A percentile compares a stretch with the other conserved stretches of the same genome.
Conservation (phyloP, 1,139 yeast genomes). For the Debaryomyces psychrophilus region DNA sequence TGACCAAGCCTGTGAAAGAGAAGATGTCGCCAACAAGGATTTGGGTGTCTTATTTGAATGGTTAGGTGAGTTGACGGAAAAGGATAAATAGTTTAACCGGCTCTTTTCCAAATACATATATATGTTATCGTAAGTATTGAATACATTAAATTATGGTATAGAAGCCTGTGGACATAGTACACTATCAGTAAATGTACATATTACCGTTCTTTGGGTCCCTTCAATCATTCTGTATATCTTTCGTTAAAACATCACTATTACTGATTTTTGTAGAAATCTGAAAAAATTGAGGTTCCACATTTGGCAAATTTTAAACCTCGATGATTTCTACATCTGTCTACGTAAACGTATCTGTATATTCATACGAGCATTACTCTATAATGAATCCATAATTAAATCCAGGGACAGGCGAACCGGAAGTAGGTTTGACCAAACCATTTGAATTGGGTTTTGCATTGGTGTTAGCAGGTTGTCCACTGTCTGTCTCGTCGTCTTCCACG, state of each 20-base stretch:
- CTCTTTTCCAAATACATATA: not conserved
- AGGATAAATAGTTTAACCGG: constrained; percentile 1
- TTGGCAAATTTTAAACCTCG: not conserved
- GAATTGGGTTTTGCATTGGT: constrained; percentile 5
- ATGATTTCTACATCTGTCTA: not conserved
- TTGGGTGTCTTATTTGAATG: constrained; percentile 52
- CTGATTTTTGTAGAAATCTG: not conserved
- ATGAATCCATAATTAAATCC: constrained; percentile 26
- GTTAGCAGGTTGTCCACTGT: constrained; percentile 5
- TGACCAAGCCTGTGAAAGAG: constrained; percentile 48
- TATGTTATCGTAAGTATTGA: not conserved
- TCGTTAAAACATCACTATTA: not conserved
- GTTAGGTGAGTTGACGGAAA: constrained; percentile 30
- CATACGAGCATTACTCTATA: constrained; percentile 16
- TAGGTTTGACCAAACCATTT: constrained; percentile 5
- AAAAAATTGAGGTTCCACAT: not conserved
- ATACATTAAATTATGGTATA: no score
- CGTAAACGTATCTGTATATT: not conserved
- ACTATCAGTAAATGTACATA: no score
- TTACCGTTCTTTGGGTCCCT: no score
- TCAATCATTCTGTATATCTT: no score
- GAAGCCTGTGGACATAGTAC: no score
- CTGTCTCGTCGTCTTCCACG: constrained; percentile 7
- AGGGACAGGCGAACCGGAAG: constrained; percentile 15
- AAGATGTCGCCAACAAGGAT: constrained; percentile 46